Evolutionary conservation across 352 stramenopile genomes (phyloP).

Genomic region (Sclerospora graminicola): DNA sequence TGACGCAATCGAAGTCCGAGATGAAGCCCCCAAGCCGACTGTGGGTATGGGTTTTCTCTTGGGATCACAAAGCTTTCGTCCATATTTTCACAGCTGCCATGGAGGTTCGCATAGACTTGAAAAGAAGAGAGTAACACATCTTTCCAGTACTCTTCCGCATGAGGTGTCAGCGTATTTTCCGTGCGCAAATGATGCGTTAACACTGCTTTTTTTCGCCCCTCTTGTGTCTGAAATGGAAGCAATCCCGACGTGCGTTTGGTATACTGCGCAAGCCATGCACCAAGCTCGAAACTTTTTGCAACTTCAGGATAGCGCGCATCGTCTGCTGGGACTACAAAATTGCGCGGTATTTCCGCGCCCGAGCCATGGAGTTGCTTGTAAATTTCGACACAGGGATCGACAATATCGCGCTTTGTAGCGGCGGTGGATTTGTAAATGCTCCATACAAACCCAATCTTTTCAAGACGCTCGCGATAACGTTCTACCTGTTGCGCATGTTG

Average conservation of each 20-base stretch:
- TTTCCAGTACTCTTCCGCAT: conserved; percentile 64
- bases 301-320: conserved; percentile 79
- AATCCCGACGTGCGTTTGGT: conserved; percentile 25
- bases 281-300: conserved; percentile 77
- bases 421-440: conserved; percentile 48
- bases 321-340: conserved; percentile 67
- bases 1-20: conserved; percentile 57
- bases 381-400: conserved; percentile 44
- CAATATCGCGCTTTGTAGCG: conserved; percentile 40
- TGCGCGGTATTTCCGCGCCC: conserved; percentile 45
- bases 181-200: neutral
- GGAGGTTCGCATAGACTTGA: conserved; percentile 30
- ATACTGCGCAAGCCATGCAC: conserved; percentile 75
- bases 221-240: conserved; percentile 32
- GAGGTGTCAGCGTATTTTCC: conserved; percentile 21
- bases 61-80: conserved; percentile 50
- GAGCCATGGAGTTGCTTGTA: conserved; percentile 78
- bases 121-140: conserved; percentile 63
- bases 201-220: conserved; percentile 18
- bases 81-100: conserved; percentile 51
- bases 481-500: conserved; percentile 86
- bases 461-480: conserved; percentile 60
- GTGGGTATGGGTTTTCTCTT: conserved; percentile 37
- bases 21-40: conserved; percentile 58
- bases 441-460: conserved; percentile 89